phyloP scores from a whole-genome alignment of 2,329 filamentous ascomycete genomes.

The Scedosporium aurantiacum region DNA sequence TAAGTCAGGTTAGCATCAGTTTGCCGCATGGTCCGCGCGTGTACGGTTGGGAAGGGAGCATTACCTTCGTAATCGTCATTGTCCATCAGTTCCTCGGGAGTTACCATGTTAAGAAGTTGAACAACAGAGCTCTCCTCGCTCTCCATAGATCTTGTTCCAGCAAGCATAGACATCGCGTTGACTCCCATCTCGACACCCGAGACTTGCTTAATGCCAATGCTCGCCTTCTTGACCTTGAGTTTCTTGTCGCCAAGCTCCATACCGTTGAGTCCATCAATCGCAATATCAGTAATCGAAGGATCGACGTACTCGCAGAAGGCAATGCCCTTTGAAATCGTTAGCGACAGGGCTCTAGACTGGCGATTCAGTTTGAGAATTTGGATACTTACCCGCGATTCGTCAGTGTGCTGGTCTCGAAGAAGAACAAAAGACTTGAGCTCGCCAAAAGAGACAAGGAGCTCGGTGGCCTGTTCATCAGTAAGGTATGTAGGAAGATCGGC shows the following conservation, averaged over 20 bases:
- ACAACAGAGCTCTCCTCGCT: constrained; percentile 74
- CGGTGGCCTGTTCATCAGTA: constrained; percentile 80
- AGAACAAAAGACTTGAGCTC: constrained; percentile 86
- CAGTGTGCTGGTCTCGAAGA: constrained; percentile 75
- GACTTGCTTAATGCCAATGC: constrained; percentile 88
- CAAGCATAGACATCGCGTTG: constrained; percentile 95
- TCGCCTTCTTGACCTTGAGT: constrained; percentile 78
- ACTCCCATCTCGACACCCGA: constrained; percentile 89
- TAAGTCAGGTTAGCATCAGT: constrained; percentile 32
- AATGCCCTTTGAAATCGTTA: constrained; percentile 55
- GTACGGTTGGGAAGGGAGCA: constrained; percentile 11
- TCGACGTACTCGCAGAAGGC: constrained; percentile 94
- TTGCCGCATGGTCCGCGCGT: no score
- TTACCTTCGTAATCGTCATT: constrained; percentile 90
- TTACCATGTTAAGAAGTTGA: constrained; percentile 97
- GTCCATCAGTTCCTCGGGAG: constrained; percentile 85
- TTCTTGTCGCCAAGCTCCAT: constrained; percentile 86
- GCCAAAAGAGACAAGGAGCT: constrained; percentile 83
- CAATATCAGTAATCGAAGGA: constrained; percentile 62
- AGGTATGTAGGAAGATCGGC: constrained; percentile 82
- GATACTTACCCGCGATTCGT: constrained; percentile 70
- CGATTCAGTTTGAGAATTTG: not conserved
- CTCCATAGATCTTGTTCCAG: constrained; percentile 72
- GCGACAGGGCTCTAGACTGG: constrained; percentile 8
- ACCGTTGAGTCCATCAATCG: constrained; percentile 80